These are phyloP conservation scores for Neocallimastix lanati DNA, from an alignment of 192 early-diverging fungal species.

Conservation along the genomic window DNA sequence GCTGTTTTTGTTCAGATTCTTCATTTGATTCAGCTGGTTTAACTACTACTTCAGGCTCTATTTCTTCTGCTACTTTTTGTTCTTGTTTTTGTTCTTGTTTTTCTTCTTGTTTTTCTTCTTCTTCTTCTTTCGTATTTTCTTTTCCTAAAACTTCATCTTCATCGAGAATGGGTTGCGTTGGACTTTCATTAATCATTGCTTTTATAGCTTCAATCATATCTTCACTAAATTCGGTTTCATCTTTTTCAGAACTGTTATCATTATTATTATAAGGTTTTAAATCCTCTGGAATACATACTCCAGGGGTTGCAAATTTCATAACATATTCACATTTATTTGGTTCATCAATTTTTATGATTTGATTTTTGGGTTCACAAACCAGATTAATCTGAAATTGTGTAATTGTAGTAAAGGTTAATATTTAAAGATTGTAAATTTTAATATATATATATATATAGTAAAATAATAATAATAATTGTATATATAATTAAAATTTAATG, in stretches of 20 bases:
- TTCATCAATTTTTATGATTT: conserved; percentile 55
- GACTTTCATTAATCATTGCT: background rate
- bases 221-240: background rate
- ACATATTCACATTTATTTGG: conserved; percentile 88
- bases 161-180: background rate
- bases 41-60: too few relatives aligned
- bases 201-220: background rate
- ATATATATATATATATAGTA: too few relatives aligned
- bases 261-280: conserved; percentile 1
- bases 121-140: background rate
- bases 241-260: too few relatives aligned
- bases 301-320: conserved; percentile 53
- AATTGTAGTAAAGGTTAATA: too few relatives aligned
- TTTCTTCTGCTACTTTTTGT: too few relatives aligned
- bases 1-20: background rate
- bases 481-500: conserved; percentile 1
- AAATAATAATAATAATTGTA: background rate
- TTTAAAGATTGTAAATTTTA: too few relatives aligned
- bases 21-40: too few relatives aligned
- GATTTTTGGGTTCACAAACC: conserved; percentile 52
- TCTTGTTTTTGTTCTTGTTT: background rate
- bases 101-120: background rate
- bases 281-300: conserved; percentile 33
- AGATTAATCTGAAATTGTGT: conserved; percentile 25
- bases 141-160: background rate